These are phyloP conservation scores for Penicillium lividum DNA, from an alignment of 495 filamentous ascomycete genomes.

Conservation along the genomic window DNA sequence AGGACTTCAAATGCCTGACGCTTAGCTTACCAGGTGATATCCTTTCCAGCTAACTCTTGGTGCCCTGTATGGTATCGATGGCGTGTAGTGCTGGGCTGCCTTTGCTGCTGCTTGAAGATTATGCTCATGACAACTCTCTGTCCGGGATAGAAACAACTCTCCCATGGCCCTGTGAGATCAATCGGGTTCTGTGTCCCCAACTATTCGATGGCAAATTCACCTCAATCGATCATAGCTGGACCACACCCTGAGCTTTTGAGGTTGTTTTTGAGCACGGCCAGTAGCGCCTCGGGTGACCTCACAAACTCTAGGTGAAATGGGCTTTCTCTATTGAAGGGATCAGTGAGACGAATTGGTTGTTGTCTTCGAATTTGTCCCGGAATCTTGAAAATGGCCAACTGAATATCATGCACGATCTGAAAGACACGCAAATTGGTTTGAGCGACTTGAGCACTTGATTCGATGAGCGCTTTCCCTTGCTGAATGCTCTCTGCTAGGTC, in stretches of 20 bases:
- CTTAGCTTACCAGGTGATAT: not conserved
- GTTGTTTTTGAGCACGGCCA: not conserved
- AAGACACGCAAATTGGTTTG: not conserved
- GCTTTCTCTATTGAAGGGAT: not conserved
- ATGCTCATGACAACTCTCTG: constrained; percentile 1
- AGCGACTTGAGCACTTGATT: not conserved
- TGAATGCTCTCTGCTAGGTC: not conserved
- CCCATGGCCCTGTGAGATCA: not conserved
- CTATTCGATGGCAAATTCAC: not conserved
- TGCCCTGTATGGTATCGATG: not conserved
- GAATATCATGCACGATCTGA: constrained; percentile 1
- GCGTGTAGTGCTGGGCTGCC: not conserved
- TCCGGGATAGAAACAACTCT: not conserved
- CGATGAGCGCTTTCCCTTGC: not conserved
- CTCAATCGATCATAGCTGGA: constrained; percentile 1
- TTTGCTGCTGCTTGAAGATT: not conserved
- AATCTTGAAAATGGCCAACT: not conserved
- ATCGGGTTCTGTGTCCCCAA: not conserved
- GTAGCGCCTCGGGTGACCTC: not conserved
- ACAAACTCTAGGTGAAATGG: not conserved
- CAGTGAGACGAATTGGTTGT: not conserved
- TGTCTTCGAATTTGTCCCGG: not conserved
- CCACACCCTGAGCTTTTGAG: not conserved
- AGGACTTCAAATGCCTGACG: not conserved
- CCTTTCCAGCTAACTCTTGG: not conserved